A percentile compares a stretch with the other conserved stretches of the same genome.
Evolutionary conservation across 768 basidiomycete species (phyloP).

Genomic region (Xerocomellus intermedius): DNA sequence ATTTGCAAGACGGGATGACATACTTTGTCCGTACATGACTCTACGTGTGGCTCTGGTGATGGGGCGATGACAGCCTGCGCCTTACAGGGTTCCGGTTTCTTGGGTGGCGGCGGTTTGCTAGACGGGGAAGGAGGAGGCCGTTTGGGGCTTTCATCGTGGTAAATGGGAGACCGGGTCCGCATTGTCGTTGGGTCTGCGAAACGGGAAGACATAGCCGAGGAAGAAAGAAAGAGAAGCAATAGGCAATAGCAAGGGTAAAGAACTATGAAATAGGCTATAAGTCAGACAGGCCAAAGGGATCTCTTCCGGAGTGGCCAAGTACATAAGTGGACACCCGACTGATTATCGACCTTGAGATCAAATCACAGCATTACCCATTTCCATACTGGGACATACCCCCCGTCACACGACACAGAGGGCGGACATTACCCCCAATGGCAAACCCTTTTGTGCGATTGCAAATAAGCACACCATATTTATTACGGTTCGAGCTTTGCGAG

Average conservation of each 20-base stretch:
- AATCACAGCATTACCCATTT: conserved; percentile 24
- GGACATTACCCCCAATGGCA: conserved; percentile 18
- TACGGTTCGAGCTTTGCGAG: conserved; percentile 3
- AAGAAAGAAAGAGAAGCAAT: conserved; percentile 1
- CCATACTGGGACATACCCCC: conserved; percentile 17
- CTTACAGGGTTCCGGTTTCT: conserved; percentile 29
- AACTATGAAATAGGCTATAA: conserved; percentile 27
- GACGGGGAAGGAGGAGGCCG: conserved; percentile 34
- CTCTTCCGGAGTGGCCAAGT: conserved; percentile 23
- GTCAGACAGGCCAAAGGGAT: conserved; percentile 24
- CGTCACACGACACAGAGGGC: neutral
- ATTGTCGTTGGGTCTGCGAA: conserved; percentile 27
- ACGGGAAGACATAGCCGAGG: conserved; percentile 27
- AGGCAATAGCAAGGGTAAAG: conserved; percentile 11
- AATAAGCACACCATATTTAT: conserved; percentile 21
- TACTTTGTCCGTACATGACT: conserved; percentile 31
- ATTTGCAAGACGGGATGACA: conserved; percentile 2
- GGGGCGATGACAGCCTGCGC: conserved; percentile 1
- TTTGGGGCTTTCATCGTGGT: conserved; percentile 28
- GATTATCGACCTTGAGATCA: conserved; percentile 32
- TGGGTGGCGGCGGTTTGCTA: conserved; percentile 28
- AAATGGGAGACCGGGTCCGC: conserved; percentile 32
- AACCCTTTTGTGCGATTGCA: conserved; percentile 27
- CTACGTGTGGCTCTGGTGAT: conserved; percentile 14
- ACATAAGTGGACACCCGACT: conserved; percentile 33